A percentile compares a stretch with the other conserved stretches of the same genome.
Conservation (phyloP, 129 eudicot species). For the Flaveria brownii region DNA sequence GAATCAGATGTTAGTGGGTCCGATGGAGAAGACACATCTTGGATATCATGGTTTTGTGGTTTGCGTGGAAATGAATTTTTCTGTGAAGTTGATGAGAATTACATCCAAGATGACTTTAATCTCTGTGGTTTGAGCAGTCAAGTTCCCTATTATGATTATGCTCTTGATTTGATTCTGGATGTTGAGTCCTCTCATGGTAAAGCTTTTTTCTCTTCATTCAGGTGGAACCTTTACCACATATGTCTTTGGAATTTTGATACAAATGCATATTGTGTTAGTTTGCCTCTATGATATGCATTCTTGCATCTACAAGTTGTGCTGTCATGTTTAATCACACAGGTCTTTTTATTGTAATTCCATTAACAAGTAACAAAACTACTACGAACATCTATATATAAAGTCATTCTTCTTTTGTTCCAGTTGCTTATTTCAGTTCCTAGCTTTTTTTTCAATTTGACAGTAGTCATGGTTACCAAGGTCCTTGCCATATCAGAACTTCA, state of each 20-base stretch:
- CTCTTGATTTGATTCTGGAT: constrained; percentile 83
- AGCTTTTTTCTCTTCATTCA: constrained; percentile 17
- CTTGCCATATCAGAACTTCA: neutral
- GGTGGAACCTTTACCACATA: neutral
- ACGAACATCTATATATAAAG: neutral
- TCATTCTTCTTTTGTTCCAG: neutral
- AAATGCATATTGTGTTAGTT: neutral
- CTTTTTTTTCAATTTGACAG: neutral
- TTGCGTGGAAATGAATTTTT: constrained; percentile 91
- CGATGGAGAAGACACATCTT: constrained; percentile 85
- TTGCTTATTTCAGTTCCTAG: neutral
- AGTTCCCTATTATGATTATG: constrained; percentile 86
- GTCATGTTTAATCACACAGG: neutral
- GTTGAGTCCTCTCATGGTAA: constrained; percentile 86
- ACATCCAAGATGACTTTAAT: constrained; percentile 92
- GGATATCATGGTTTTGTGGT: constrained; percentile 96
- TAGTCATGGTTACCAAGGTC: neutral
- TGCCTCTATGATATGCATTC: neutral
- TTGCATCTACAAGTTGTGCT: constrained; percentile 3
- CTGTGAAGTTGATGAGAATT: constrained; percentile 90
- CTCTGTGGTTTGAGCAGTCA: constrained; percentile 89
- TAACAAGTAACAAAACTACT: neutral
- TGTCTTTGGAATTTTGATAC: neutral
- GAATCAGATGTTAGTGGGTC: constrained; percentile 92
- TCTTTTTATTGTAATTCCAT: neutral